phyloP scores from a whole-genome alignment of 352 stramenopile genomes.

The Phytophthora sojae region DNA sequence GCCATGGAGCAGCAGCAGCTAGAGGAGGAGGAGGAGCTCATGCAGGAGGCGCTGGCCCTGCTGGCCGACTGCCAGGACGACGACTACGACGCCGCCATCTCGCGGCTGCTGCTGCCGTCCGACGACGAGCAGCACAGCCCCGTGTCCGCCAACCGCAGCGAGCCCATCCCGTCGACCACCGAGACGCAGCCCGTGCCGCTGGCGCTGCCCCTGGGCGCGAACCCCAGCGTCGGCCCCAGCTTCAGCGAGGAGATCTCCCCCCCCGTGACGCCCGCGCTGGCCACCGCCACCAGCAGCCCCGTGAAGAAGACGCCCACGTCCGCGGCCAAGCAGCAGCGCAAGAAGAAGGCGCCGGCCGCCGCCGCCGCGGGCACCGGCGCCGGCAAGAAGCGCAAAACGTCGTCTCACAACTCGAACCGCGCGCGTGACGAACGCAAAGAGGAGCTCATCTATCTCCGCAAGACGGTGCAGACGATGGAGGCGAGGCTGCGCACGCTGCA shows the following conservation, averaged over 20 bases:
- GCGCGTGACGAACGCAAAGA: constrained; percentile 69
- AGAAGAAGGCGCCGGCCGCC: constrained; percentile 28
- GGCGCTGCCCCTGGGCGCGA: neutral
- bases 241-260: constrained; percentile 23
- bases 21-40: constrained; percentile 46
- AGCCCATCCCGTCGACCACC: constrained; percentile 17
- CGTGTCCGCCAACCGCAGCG: constrained; percentile 25
- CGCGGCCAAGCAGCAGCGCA: constrained; percentile 27
- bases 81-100: constrained; percentile 41
- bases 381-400: constrained; percentile 55
- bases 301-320: constrained; percentile 29
- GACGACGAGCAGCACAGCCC: constrained; percentile 37
- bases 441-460: constrained; percentile 73
- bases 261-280: constrained; percentile 13
- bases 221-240: neutral
- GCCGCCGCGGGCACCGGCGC: constrained; percentile 16
- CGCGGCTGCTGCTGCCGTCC: constrained; percentile 44
- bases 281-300: constrained; percentile 26
- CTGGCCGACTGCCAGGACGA: constrained; percentile 46
- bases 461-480: constrained; percentile 65
- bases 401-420: constrained; percentile 62
- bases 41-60: constrained; percentile 54
- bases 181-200: constrained; percentile 3
- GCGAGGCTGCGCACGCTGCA: constrained; percentile 44
- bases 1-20: constrained; percentile 43